A percentile compares a stretch with the other conserved stretches of the same genome.
These are phyloP conservation scores for Polyplosphaeria fusca DNA, from an alignment of 495 filamentous ascomycete genomes.

Conservation along the genomic window DNA sequence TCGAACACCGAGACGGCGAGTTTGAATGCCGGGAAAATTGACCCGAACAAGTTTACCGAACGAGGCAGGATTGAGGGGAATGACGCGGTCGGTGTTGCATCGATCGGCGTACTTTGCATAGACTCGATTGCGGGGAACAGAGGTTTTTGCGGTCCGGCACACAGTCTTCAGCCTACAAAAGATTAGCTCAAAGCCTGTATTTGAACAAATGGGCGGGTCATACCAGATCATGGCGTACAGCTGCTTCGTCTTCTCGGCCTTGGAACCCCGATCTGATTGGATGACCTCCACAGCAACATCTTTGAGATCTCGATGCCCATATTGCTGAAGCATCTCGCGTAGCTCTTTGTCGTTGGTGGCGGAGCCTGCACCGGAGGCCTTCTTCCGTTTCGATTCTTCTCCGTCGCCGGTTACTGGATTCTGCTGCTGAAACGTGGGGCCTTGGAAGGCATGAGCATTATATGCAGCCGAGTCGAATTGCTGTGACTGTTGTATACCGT, in stretches of 20 bases:
- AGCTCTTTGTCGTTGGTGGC: constrained; percentile 90
- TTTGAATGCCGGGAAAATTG: constrained; percentile 91
- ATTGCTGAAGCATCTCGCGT: constrained; percentile 74
- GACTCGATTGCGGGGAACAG: constrained; percentile 86
- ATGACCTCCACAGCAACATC: constrained; percentile 81
- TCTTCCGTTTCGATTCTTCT: constrained; percentile 63
- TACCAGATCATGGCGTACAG: constrained; percentile 98
- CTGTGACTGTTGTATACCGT: not conserved
- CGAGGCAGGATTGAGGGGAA: constrained; percentile 89
- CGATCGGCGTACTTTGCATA: constrained; percentile 89
- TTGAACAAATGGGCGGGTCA: constrained; percentile 32
- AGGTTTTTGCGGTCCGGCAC: constrained; percentile 74
- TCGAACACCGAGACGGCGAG: constrained; percentile 82
- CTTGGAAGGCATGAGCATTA: not conserved
- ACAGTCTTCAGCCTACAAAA: constrained; percentile 77
- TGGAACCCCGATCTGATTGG: constrained; percentile 70
- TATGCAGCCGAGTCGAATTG: constrained; percentile 17
- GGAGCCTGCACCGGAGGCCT: constrained; percentile 60
- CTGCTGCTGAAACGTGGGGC: constrained; percentile 3
- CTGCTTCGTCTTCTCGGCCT: constrained; percentile 91
- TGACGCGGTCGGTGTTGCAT: constrained; percentile 88
- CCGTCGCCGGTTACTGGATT: constrained; percentile 55
- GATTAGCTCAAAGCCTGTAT: not conserved
- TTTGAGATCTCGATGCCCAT: constrained; percentile 68
- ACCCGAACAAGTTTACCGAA: constrained; percentile 97